A percentile compares a stretch with the other conserved stretches of the same genome.
Evolutionary conservation across 2,329 filamentous ascomycete genomes (phyloP).

Genomic region (Venturia effusa): DNA sequence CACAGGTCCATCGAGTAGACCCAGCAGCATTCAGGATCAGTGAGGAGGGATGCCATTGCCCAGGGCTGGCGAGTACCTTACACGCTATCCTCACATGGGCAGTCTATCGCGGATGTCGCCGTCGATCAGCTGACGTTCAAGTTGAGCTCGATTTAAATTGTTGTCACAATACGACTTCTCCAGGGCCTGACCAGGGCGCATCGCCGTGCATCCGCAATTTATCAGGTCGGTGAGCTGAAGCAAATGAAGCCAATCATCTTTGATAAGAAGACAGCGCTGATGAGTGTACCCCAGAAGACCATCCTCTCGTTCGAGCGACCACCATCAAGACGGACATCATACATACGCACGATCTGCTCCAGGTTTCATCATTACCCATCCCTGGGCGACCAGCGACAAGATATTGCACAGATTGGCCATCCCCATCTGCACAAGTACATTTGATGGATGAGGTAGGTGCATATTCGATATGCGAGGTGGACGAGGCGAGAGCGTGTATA

Average conservation of each 20-base stretch:
- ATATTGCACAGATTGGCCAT: not conserved
- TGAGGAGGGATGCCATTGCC: not conserved
- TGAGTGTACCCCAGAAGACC: not conserved
- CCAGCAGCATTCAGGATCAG: not conserved
- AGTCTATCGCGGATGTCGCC: not conserved
- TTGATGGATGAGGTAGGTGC: not conserved
- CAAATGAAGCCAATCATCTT: no score
- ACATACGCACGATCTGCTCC: not conserved
- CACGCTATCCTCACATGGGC: not conserved
- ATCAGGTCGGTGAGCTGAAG: not conserved
- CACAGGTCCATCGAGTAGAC: not conserved
- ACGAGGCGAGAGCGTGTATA: not conserved
- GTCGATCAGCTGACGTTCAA: no score
- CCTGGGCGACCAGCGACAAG: not conserved
- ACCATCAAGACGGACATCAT: not conserved
- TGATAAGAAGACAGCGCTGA: not conserved
- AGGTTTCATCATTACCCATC: not conserved
- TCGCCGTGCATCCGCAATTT: not conserved
- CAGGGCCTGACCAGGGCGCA: not conserved
- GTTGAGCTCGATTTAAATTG: no score
- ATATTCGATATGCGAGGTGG: not conserved
- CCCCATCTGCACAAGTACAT: not conserved
- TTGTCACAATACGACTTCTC: no score
- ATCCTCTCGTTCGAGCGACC: not conserved
- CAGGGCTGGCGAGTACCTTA: not conserved